Evolutionary conservation across 169 alveolate species (phyloP), one percentile per base, ranked within the genome.

Genomic region (Cryptosporidium bovis): DNA sequence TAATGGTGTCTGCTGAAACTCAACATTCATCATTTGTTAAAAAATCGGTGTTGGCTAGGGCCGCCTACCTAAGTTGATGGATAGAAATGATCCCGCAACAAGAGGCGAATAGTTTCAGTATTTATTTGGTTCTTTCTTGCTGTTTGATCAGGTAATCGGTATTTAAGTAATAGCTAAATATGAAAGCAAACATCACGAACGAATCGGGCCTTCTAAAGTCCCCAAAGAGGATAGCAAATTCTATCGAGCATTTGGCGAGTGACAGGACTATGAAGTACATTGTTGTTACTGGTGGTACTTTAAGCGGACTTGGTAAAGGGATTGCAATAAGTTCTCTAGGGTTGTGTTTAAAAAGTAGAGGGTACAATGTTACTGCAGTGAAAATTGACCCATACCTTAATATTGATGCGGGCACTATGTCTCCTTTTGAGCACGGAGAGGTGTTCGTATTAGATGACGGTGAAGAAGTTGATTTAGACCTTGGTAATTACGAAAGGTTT

Each of bases 401-500:
- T 82, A 66, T 91, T 46, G 94, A 91, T 65, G 94, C 94, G 33
- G 99, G 99, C 33, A 96, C 99, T 13, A 97, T 98, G 99, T 94
- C 98, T 60, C 99, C 99, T 29, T 95, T 94, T 69, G 99, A 96
- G 90, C 99, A 98, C 83, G 99, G 99, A 13, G 99, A 97, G 90
- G 99, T 96, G 34, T 91, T 66, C 84, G 99, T 96, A 29, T 93
- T 97, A 46, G 98, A 96, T 48, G 99, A 97, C 71, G 99, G 99
- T 1, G 99, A 97, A 16, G 99, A 98, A 84, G 99, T 94, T 10
- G 99, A 98, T 93, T 90, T 98, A 69, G 99, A 98, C 91, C 90
- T 98, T 87, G 99, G 99, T n/a, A 98, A 98, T 92, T 98, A 98
- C 90, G 99, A 98, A 93, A 92, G 99, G 62, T 96, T 95, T 90